Base-by-base conservation (phyloP, 768 basidiomycete genomes). In the Heimioporus sp. region DNA sequence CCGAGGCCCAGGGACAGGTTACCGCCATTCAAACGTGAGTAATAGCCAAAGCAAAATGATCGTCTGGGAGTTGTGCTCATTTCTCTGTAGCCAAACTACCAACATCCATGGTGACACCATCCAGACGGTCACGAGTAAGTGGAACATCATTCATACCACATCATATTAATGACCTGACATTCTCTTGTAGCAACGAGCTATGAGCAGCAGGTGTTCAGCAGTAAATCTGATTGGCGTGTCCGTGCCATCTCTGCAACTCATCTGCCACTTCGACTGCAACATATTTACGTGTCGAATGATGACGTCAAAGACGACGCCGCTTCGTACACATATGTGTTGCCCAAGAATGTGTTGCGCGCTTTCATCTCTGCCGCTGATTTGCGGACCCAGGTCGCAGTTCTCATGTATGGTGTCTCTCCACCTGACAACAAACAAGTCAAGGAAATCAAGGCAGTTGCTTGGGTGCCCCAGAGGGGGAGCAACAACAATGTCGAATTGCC, bases 161-260 rank as follows among this genome's bases (percentile, higher is more conserved):
- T 7, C 35, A 35, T 12, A 12, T 16, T 48, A 7, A n/a, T 24
- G 3, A 11, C 40, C 20, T 51, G 31, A 56, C 20, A 49, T 34
- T 46, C 48, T 31, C 35, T 40, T 60, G 19, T 56, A 87, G 87
- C 96, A 1, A 97, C 97, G 55, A 93, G 91, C 65, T 99, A 99
- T 68, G 97, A 97, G 71, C 94, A 98, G 64, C 90, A 93, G 65
- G 88, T 93, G n/a, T 99, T 99, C 77, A 95, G 92, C 71, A 92
- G 89, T 76, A 98, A 99, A 77, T 98, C 97, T 5, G 97, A 99
- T 70, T 99, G 97, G 97, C 92, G 97, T 62, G 91, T 98, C 31
- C 89, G 97, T 56, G 97, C 97, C 32, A 98, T 99, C 63, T 95
- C 93, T 15, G 90, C 97, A 0, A 98, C 95, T 19, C 95, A 99